Conservation (phyloP, 306 rosid genomes). For the Carpinus viminea region DNA sequence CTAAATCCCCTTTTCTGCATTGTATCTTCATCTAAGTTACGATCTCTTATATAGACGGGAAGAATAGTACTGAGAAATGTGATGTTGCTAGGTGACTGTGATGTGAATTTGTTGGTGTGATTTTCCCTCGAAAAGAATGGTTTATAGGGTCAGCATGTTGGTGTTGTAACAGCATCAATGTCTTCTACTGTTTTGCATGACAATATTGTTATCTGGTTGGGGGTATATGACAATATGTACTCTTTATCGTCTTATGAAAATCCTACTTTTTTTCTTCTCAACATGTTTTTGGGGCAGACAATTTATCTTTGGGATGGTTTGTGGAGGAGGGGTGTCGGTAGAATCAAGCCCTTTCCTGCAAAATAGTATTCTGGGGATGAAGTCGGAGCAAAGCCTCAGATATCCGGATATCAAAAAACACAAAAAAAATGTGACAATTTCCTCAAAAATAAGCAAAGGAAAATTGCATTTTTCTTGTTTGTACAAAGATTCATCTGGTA, state of each 20-base stretch:
- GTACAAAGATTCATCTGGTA: neutral
- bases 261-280: slow-evolving; percentile 1
- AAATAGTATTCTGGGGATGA: no score
- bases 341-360: neutral
- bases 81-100: slow-evolving; percentile 20
- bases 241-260: neutral
- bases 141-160: slow-evolving; percentile 24
- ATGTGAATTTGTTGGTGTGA: neutral
- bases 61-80: slow-evolving; percentile 25
- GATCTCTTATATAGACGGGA: slow-evolving; percentile 36
- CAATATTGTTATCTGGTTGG: slow-evolving; percentile 14
- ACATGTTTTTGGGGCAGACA: neutral
- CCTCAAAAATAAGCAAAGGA: neutral
- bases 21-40: slow-evolving; percentile 15
- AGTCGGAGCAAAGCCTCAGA: no score
- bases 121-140: slow-evolving; percentile 27
- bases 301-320: neutral
- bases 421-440: no score
- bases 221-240: neutral
- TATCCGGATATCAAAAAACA: no score
- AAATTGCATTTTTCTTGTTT: neutral
- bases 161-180: slow-evolving; percentile 27
- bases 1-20: slow-evolving; percentile 20
- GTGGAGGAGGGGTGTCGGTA: neutral
- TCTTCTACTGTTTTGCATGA: slow-evolving; percentile 30